Conservation (phyloP, 805 yeast genomes). For the Wickerhamiella hasegawae region DNA sequence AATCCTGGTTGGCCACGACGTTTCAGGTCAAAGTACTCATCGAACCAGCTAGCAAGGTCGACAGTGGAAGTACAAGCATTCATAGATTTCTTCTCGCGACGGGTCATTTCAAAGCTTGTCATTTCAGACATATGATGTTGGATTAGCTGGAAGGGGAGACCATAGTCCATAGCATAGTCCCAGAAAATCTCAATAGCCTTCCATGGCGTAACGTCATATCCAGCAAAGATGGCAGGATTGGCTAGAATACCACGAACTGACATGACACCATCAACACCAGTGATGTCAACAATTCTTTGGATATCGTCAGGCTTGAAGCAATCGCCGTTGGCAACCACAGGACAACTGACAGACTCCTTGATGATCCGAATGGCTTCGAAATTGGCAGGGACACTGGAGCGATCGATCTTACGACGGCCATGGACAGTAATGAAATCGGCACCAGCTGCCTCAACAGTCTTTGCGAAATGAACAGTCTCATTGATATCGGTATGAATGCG, state of each 20-base stretch:
- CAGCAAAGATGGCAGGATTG: constrained; percentile 82
- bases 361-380: constrained; percentile 63
- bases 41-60: constrained; percentile 74
- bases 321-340: constrained; percentile 97
- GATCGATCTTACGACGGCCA: constrained; percentile 72
- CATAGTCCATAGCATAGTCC: constrained; percentile 64
- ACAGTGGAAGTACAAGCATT: constrained; percentile 43
- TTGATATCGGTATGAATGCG: constrained; percentile 64
- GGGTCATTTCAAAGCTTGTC: constrained; percentile 43
- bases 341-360: constrained; percentile 37
- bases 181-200: constrained; percentile 71
- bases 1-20: constrained; percentile 57
- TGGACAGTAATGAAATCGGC: constrained; percentile 91
- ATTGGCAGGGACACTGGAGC: constrained; percentile 73
- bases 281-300: constrained; percentile 38
- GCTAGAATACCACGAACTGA: constrained; percentile 76
- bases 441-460: constrained; percentile 66
- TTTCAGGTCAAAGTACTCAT: constrained; percentile 44
- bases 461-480: constrained; percentile 60
- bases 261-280: constrained; percentile 89
- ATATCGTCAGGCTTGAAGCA: constrained; percentile 58
- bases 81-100: constrained; percentile 38
- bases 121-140: constrained; percentile 85
- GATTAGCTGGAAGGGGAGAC: constrained; percentile 65
- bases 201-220: constrained; percentile 70